Percentiles rank a stretch among this genome's conserved stretches.
Evolutionary conservation across 352 stramenopile species (phyloP).

Genomic region (Pythium brachiatum): DNA sequence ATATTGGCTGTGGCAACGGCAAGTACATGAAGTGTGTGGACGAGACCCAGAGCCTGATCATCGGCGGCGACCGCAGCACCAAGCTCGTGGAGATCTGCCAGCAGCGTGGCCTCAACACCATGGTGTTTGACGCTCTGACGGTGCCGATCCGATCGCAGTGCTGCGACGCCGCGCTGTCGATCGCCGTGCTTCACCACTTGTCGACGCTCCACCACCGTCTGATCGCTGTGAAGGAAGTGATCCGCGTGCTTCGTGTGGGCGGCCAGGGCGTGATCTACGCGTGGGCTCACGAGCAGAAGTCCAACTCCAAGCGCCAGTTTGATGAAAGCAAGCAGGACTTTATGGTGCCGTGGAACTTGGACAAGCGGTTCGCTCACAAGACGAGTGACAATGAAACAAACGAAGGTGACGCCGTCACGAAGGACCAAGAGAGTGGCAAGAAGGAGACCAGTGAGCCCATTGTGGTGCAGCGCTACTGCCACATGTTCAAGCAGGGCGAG

Average conservation of each 20-base stretch:
- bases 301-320: conserved; percentile 74
- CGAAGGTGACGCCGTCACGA: conserved; percentile 4
- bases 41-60: conserved; percentile 36
- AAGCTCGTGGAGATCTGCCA: conserved; percentile 68
- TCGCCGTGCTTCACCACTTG: conserved; percentile 84
- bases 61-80: conserved; percentile 68
- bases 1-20: conserved; percentile 85
- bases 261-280: conserved; percentile 80
- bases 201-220: conserved; percentile 70
- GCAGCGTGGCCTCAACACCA: conserved; percentile 54
- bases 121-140: conserved; percentile 70
- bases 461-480: conserved; percentile 84
- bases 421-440: conserved; percentile 8
- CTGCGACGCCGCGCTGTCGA: conserved; percentile 80
- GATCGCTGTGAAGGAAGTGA: conserved; percentile 69
- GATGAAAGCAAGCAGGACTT: conserved; percentile 72
- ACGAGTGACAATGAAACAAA: not conserved
- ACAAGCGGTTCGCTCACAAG: conserved; percentile 47
- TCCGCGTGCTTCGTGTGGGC: conserved; percentile 70
- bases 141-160: conserved; percentile 71
- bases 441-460: conserved; percentile 27
- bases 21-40: conserved; percentile 89
- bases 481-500: conserved; percentile 88
- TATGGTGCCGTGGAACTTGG: conserved; percentile 87
- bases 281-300: conserved; percentile 83